These are phyloP conservation scores for Passalora sequoiae DNA, from an alignment of 2,329 filamentous ascomycete genomes.

Conservation along the genomic window DNA sequence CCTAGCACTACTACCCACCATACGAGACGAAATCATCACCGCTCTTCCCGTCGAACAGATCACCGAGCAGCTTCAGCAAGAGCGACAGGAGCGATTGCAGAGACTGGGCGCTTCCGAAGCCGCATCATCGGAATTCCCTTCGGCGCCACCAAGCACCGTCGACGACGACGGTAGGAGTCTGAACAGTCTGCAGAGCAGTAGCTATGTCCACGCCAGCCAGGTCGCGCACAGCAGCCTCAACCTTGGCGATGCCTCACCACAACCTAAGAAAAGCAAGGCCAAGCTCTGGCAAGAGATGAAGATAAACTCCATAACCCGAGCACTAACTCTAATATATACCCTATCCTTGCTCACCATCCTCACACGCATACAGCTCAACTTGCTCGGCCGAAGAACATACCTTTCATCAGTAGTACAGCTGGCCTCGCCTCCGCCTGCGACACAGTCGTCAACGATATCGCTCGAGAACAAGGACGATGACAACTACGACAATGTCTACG, in stretches of 20 bases:
- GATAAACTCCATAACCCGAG: slow-evolving; percentile 84
- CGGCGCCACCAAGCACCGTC: slow-evolving; percentile 61
- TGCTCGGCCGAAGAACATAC: slow-evolving; percentile 91
- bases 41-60: slow-evolving; percentile 87
- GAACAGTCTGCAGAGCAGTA: slow-evolving; percentile 69
- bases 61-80: slow-evolving; percentile 87
- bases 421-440: slow-evolving; percentile 62
- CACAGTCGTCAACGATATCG: slow-evolving; percentile 68
- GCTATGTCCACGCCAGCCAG: slow-evolving; percentile 79
- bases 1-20: slow-evolving; percentile 87
- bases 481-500: slow-evolving; percentile 72
- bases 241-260: slow-evolving; percentile 33
- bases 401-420: slow-evolving; percentile 91
- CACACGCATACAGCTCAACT: slow-evolving; percentile 92
- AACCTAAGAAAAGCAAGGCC: slow-evolving; percentile 73
- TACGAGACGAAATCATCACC: slow-evolving; percentile 81
- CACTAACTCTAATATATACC: slow-evolving; percentile 89
- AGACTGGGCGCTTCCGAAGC: slow-evolving; percentile 49
- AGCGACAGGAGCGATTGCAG: slow-evolving; percentile 67
- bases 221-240: slow-evolving; percentile 44
- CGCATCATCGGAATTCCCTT: slow-evolving; percentile 53
- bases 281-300: slow-evolving; percentile 98
- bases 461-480: slow-evolving; percentile 93
- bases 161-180: slow-evolving; percentile 81
- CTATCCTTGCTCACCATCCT: slow-evolving; percentile 83